phyloP scores from a whole-genome alignment of 176 grass and related monocot species.

The Luzula sylvatica region DNA sequence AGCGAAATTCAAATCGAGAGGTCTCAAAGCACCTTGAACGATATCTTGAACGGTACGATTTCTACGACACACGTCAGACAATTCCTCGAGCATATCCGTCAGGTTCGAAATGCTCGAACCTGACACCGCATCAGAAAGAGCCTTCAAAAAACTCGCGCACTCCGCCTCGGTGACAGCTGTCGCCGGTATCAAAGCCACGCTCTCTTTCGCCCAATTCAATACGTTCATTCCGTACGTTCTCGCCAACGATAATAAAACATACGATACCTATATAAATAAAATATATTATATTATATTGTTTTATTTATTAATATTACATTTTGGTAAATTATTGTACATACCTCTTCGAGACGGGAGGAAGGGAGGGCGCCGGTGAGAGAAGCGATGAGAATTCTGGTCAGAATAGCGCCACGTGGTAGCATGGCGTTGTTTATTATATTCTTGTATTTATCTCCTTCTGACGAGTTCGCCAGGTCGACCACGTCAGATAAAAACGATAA shows the following conservation, averaged over 20 bases:
- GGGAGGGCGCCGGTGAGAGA: slow-evolving; percentile 81
- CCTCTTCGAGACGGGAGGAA: slow-evolving; percentile 82
- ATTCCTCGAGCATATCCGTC: slow-evolving; percentile 50
- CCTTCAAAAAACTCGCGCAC: slow-evolving; percentile 51
- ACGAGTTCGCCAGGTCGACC: slow-evolving; percentile 73
- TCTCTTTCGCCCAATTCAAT: slow-evolving; percentile 70
- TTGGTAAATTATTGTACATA: slow-evolving; percentile 17
- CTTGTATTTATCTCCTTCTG: slow-evolving; percentile 49
- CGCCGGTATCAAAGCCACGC: slow-evolving; percentile 58
- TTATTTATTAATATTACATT: slow-evolving; percentile 5
- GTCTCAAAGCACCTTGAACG: slow-evolving; percentile 79
- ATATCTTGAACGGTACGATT: slow-evolving; percentile 83
- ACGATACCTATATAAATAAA: slow-evolving; percentile 51
- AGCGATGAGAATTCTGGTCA: slow-evolving; percentile 95
- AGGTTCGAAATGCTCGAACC: slow-evolving; percentile 41
- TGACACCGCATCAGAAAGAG: slow-evolving; percentile 68
- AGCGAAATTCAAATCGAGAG: slow-evolving; percentile 59
- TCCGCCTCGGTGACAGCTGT: slow-evolving; percentile 82
- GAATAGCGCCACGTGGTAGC: slow-evolving; percentile 65
- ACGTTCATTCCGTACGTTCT: slow-evolving; percentile 62
- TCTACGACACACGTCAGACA: slow-evolving; percentile 85
- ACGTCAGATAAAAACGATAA: slow-evolving; percentile 78
- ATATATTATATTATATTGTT: background rate
- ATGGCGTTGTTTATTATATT: slow-evolving; percentile 53
- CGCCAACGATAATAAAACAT: slow-evolving; percentile 72